Evolutionary conservation across 2,329 filamentous ascomycete species (phyloP), one percentile per base, ranked within the genome.

Genomic region (Cryphonectria nitschkei): DNA sequence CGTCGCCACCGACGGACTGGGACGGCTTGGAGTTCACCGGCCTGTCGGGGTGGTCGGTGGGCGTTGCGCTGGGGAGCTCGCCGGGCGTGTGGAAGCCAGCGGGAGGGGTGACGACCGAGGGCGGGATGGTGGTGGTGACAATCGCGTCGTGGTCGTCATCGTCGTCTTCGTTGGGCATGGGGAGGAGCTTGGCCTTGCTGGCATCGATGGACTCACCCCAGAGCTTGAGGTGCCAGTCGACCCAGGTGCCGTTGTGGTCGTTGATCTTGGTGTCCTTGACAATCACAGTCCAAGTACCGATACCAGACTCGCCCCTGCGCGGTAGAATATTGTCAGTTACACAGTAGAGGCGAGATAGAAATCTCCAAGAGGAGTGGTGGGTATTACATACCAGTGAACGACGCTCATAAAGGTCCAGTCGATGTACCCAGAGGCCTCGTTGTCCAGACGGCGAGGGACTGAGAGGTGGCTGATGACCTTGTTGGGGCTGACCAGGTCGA

Each of bases 381-480:
- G 34, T 39, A 13, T 58, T 29, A 81, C 90, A 81, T 86, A 94
- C 93, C 95, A 99, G 80, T 99, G 96, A 74, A 91, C 95, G 52
- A 99, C 96, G 73, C 92, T 97, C 96, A 99, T 99, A 77, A 99
- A 99, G 0, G 95, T 98, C 96, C 96, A 99, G 82, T 98, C 94
- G 52, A 90, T 84, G 79, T 98, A 99, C 11, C 96, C 96, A 32
- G 82, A 81, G 0, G 82, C 79, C 50, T 86, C 87, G 1, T 86
- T 84, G 79, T 99, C 96, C 32, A 88, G 81, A 72, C 86, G 86
- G 74, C 96, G 92, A 1, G 91, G 84, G 16, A 90, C 92, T 5
- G 95, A 92, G 68, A 99, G 88, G 78, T 97, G 91, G 78, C 94
- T 97, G 74, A 94, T 85, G 70, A 98, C 83, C 13, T 93, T 93